Percentiles rank a stretch among this genome's conserved stretches.
phyloP scores from a whole-genome alignment of 805 yeast species.

The Barnettozyma californica region DNA sequence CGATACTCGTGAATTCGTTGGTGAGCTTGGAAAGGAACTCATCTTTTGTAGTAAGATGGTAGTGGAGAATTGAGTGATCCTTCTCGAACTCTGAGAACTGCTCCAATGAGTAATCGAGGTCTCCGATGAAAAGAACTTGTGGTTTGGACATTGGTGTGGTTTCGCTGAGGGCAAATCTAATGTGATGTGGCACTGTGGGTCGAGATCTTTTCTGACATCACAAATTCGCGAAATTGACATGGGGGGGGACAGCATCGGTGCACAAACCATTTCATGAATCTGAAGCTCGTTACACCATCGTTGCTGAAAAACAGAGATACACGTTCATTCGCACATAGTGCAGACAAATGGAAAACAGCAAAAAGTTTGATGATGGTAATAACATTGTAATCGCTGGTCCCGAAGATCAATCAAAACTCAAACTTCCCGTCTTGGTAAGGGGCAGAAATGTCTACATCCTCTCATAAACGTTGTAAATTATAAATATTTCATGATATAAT shows the following conservation, averaged over 20 bases:
- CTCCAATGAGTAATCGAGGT: conserved; percentile 32
- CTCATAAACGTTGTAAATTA: conserved; percentile 2
- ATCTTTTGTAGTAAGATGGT: conserved; percentile 34
- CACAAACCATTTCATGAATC: neutral
- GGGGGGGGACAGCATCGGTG: neutral
- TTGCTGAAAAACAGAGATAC: no score
- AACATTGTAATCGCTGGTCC: no score
- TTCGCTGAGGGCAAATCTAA: no score
- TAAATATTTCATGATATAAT: conserved; percentile 6
- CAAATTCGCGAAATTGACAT: neutral
- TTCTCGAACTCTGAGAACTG: conserved; percentile 32
- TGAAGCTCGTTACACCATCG: no score
- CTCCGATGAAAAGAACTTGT: conserved; percentile 37
- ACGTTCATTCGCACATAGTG: no score
- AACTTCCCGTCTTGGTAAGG: no score
- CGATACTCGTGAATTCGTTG: conserved; percentile 32
- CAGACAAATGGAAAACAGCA: no score
- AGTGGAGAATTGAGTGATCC: conserved; percentile 30
- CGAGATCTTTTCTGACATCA: neutral
- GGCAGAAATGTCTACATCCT: neutral
- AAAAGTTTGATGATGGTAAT: no score
- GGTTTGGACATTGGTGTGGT: conserved; percentile 3
- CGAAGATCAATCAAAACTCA: no score
- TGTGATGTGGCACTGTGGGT: no score
- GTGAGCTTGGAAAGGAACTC: conserved; percentile 34